Conservation (phyloP, 2,329 filamentous ascomycete genomes). For the Epichloe coenophiala region DNA sequence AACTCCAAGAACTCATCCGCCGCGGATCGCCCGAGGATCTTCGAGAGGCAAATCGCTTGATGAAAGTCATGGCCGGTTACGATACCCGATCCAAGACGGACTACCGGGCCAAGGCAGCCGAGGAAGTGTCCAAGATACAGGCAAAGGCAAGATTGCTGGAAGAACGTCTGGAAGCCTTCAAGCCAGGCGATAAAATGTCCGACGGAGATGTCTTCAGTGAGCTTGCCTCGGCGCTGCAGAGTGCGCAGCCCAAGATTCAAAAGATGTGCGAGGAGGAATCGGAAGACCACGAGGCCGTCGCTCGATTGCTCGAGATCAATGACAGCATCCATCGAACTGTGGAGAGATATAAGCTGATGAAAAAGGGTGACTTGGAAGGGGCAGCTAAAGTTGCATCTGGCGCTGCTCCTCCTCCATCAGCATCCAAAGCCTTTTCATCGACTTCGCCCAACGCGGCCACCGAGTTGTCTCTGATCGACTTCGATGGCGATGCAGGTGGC, state of each 20-base stretch:
- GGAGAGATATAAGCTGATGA: conserved; percentile 88
- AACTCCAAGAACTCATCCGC: conserved; percentile 90
- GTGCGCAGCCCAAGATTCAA: conserved; percentile 95
- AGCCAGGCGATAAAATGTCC: conserved; percentile 63
- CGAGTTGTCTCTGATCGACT: conserved; percentile 88
- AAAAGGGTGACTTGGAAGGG: conserved; percentile 80
- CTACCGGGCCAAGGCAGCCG: conserved; percentile 92
- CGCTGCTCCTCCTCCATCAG: conserved; percentile 35
- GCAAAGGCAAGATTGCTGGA: conserved; percentile 88
- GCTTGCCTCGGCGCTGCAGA: conserved; percentile 76
- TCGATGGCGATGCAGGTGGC: conserved; percentile 48
- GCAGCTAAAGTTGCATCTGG: conserved; percentile 76
- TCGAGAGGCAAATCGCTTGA: conserved; percentile 91
- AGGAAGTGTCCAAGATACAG: conserved; percentile 88
- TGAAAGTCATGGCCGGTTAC: conserved; percentile 99
- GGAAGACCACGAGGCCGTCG: conserved; percentile 89
- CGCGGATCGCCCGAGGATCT: conserved; percentile 83
- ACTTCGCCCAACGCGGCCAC: conserved; percentile 33
- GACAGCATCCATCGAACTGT: conserved; percentile 97
- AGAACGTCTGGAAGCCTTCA: conserved; percentile 78
- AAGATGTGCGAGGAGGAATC: conserved; percentile 98
- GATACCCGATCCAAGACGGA: conserved; percentile 94
- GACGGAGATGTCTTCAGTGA: conserved; percentile 64
- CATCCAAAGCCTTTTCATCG: conserved; percentile 35
- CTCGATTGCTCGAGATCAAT: conserved; percentile 92